Evolutionary conservation across 2,329 filamentous ascomycete species (phyloP), one percentile per base, ranked within the genome.

Genomic region (Monilinia laxa): DNA sequence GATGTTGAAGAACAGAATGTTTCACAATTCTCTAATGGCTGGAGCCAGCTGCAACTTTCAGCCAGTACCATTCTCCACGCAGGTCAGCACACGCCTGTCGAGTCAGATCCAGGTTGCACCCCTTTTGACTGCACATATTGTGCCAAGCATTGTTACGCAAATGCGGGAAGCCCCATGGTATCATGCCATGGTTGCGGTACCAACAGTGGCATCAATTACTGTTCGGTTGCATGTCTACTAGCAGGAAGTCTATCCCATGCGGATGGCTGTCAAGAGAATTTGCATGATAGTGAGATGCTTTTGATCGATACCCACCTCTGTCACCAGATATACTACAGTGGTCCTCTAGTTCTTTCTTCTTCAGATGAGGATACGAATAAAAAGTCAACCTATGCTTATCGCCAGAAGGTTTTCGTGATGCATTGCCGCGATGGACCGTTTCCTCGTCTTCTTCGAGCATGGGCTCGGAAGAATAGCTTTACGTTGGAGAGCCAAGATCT

Each of bases 341-440:
- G 58, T 38, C 20, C 23, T 38, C 58, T 62, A 12, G 31, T 9
- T 12, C 14, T 18, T 12, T 14, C 9, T 62, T 10, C n/a, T 51
- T 38, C 28, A 49, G 3, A 10, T 7, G 28, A 35, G 5, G 20
- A 20, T 49, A 49, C 7, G 20, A 16, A 18, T 35, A 35, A 59
- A 23, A 59, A 51, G 16, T 68, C 70, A 16, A 53, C 62, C 3
- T 71, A 72, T 52, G 64, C 63, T 42, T 74, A 69, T 45, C 71
- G 73, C 14, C 73, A 75, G 58, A 71, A 68, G 40, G 67, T 66
- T 12, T 75, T 73, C 51, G 69, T 67, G 16, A 73, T 72, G 69
- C 71, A 68, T 55, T 73, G 68, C 62, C 65, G 56, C 20, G 65
- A 62, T 54, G 72, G 71, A n/a, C 16, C n/a, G 16, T 73, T 72